Evolutionary conservation across 1,139 yeast species (phyloP).

Genomic region (Blastobotrys illinoisensis): DNA sequence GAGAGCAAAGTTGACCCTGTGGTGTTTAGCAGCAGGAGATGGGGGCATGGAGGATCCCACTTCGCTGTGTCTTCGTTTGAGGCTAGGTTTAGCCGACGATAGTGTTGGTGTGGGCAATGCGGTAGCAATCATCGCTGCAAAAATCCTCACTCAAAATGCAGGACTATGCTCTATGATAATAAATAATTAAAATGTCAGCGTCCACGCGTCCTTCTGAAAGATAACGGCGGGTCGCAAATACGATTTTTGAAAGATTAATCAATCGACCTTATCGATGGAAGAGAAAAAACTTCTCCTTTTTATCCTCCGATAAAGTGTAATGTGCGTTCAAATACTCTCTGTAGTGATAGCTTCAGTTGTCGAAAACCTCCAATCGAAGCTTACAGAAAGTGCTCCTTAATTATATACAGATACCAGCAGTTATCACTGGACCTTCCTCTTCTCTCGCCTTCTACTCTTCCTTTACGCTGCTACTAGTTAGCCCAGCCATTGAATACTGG

Average conservation of each 20-base stretch:
- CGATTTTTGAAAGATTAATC: background rate
- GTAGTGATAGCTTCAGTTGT: background rate
- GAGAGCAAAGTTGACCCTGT: background rate
- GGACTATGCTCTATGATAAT: background rate
- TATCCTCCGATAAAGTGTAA: background rate
- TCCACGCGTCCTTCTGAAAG: background rate
- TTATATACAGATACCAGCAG: background rate
- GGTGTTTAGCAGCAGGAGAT: background rate
- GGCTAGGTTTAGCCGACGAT: background rate
- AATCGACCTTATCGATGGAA: background rate
- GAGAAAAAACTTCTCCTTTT: background rate
- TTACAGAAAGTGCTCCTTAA: background rate
- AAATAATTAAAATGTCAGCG: background rate
- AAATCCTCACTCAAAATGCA: background rate
- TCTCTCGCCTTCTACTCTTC: background rate
- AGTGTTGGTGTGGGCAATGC: background rate
- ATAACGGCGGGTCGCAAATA: background rate
- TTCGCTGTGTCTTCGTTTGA: constrained; percentile 12
- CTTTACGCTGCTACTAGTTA: background rate
- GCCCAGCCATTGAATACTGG: background rate
- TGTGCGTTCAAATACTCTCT: background rate
- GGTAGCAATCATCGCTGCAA: background rate
- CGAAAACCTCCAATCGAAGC: background rate
- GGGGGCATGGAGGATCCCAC: background rate
- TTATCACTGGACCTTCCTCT: background rate